A percentile compares a stretch with the other conserved stretches of the same genome.
These are phyloP conservation scores for Naganishia onofrii DNA, from an alignment of 768 basidiomycete genomes.

Conservation along the genomic window DNA sequence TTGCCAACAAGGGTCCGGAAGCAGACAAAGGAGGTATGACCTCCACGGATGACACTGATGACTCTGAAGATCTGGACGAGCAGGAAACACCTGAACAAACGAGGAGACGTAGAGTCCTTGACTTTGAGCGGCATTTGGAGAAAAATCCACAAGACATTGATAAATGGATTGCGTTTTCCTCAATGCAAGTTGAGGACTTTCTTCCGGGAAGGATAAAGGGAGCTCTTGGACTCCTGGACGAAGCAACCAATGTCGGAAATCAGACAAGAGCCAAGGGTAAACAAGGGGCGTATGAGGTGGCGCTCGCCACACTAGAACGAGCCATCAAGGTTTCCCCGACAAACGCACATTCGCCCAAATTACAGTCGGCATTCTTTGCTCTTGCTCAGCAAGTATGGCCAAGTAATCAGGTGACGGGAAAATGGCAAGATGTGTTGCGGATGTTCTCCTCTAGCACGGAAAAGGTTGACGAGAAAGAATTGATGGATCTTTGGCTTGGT, in stretches of 20 bases:
- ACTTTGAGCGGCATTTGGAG: conserved; percentile 41
- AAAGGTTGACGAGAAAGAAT: conserved; percentile 20
- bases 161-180: conserved; percentile 48
- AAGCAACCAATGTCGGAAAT: conserved; percentile 32
- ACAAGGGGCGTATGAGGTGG: conserved; percentile 42
- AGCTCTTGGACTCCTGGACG: conserved; percentile 32
- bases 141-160: conserved; percentile 41
- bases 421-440: conserved; percentile 49
- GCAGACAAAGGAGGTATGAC: neutral
- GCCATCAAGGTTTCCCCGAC: conserved; percentile 41
- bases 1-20: neutral
- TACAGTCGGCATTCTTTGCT: conserved; percentile 50
- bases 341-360: conserved; percentile 37
- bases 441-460: conserved; percentile 11
- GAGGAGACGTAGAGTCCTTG: conserved; percentile 36
- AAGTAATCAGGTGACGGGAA: conserved; percentile 39
- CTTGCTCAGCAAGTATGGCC: conserved; percentile 50
- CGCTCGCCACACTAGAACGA: conserved; percentile 49
- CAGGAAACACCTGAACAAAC: conserved; percentile 41
- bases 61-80: conserved; percentile 33
- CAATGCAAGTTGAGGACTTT: conserved; percentile 28
- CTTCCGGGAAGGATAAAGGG: conserved; percentile 34
- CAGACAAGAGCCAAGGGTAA: conserved; percentile 24
- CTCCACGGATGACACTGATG: neutral
- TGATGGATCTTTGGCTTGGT: conserved; percentile 48